Conservation (phyloP, 1,284 basidiomycete genomes). For the Cryptococcus sp. region DNA sequence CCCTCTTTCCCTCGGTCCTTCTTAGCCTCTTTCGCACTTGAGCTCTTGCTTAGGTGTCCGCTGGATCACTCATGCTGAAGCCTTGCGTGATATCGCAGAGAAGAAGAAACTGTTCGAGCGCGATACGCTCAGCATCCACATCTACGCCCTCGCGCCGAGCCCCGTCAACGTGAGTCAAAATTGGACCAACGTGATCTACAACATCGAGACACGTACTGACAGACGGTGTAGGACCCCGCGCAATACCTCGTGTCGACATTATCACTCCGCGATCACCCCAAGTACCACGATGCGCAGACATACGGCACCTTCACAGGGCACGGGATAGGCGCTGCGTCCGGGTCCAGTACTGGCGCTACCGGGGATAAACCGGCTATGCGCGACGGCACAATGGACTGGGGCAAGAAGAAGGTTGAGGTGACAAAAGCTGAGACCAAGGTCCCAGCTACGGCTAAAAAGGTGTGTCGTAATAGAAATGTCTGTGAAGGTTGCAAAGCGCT, state of each 20-base stretch:
- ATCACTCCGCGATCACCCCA: constrained; percentile 24
- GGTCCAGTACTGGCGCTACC: not conserved
- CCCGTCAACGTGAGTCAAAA: constrained; percentile 29
- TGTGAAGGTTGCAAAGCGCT: constrained; percentile 11
- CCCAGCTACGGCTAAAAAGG: constrained; percentile 2
- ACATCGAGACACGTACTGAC: constrained; percentile 2
- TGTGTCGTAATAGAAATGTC: constrained; percentile 1
- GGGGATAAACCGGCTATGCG: constrained; percentile 27
- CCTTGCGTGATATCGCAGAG: constrained; percentile 17
- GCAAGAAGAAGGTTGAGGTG: constrained; percentile 12
- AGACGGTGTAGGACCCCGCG: constrained; percentile 37
- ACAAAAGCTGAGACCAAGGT: constrained; percentile 3
- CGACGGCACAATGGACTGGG: constrained; percentile 33
- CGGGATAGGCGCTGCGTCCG: constrained; percentile 16
- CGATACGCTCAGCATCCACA: constrained; percentile 34
- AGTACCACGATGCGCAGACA: constrained; percentile 27
- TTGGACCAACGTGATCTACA: not conserved
- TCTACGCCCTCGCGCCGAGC: constrained; percentile 41
- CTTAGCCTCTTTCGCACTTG: not conserved
- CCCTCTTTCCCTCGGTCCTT: not conserved
- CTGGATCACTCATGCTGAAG: constrained; percentile 1
- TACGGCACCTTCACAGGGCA: constrained; percentile 46
- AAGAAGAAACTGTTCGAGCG: constrained; percentile 42
- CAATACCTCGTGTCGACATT: constrained; percentile 35
- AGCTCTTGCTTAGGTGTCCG: not conserved